Evolutionary conservation across 768 basidiomycete genomes (phyloP).

Genomic region (Pleurotus ostreatus): DNA sequence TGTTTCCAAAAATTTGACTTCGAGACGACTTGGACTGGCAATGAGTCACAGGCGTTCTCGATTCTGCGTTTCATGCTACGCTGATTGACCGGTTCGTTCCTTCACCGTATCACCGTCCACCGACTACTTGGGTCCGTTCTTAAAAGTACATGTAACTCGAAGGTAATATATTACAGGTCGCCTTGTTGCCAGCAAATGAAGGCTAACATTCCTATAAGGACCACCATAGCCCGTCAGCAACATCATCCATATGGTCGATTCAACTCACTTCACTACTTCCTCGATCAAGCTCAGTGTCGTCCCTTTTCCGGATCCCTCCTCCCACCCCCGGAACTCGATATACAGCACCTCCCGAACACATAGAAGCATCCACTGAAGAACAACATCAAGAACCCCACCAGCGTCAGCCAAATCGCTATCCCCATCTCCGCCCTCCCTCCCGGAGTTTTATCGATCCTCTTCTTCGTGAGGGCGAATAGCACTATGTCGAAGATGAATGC

Average conservation of each 20-base stretch:
- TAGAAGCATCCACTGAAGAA: slow-evolving; percentile 92
- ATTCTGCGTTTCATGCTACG: no score
- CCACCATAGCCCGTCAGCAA: no score
- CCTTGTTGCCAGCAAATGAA: no score
- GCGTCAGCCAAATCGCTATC: slow-evolving; percentile 88
- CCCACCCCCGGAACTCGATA: slow-evolving; percentile 32
- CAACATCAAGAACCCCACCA: slow-evolving; percentile 79
- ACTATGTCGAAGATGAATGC: slow-evolving; percentile 93
- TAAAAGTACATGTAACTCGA: no score
- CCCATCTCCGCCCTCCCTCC: slow-evolving; percentile 76
- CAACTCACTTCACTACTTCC: neutral
- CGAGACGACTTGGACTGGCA: no score
- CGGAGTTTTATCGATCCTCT: slow-evolving; percentile 71
- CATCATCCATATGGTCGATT: neutral
- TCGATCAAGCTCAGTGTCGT: neutral
- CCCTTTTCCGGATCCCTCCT: slow-evolving; percentile 4
- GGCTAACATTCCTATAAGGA: no score
- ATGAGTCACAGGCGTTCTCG: no score
- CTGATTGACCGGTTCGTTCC: no score
- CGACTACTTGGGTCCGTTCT: no score
- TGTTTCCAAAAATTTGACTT: no score
- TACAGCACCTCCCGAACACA: slow-evolving; percentile 79
- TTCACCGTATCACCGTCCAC: no score
- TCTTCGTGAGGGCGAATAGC: slow-evolving; percentile 85
- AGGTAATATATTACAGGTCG: no score